These are phyloP conservation scores for Corylus americana DNA, from an alignment of 306 rosid species.

Conservation along the genomic window DNA sequence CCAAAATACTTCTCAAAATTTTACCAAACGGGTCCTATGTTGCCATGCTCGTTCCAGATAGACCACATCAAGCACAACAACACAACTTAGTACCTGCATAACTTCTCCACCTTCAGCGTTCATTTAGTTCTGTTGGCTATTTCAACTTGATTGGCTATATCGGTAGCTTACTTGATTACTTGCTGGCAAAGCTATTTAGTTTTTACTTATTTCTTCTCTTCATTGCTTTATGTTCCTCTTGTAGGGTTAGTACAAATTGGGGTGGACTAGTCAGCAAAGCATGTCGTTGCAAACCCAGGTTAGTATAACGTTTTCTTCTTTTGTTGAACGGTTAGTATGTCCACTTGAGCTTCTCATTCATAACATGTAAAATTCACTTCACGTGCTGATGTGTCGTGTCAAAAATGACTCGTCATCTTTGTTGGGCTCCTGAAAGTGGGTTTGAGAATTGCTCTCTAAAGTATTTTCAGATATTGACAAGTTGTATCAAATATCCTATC, in stretches of 20 bases:
- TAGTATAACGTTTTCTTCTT: neutral
- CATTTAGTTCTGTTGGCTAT: slow-evolving; percentile 3
- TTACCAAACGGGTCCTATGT: too few relatives aligned
- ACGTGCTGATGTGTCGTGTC: neutral
- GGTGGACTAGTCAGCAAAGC: neutral
- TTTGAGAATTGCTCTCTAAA: neutral
- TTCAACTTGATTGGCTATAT: neutral
- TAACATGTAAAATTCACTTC: neutral
- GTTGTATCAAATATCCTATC: neutral
- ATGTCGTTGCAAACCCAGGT: neutral
- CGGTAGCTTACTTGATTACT: neutral
- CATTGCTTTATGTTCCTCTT: neutral
- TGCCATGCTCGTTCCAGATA: too few relatives aligned
- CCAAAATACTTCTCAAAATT: too few relatives aligned
- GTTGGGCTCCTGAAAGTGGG: neutral
- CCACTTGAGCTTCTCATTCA: neutral
- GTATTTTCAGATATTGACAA: neutral
- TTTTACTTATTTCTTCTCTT: neutral
- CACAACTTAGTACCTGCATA: too few relatives aligned
- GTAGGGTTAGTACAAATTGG: neutral
- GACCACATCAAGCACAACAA: too few relatives aligned
- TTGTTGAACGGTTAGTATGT: neutral
- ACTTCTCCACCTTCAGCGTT: neutral
- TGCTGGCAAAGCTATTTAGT: neutral
- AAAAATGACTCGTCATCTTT: neutral